phyloP scores from a whole-genome alignment of 768 basidiomycete genomes.

The Hemileccinum impolitum region DNA sequence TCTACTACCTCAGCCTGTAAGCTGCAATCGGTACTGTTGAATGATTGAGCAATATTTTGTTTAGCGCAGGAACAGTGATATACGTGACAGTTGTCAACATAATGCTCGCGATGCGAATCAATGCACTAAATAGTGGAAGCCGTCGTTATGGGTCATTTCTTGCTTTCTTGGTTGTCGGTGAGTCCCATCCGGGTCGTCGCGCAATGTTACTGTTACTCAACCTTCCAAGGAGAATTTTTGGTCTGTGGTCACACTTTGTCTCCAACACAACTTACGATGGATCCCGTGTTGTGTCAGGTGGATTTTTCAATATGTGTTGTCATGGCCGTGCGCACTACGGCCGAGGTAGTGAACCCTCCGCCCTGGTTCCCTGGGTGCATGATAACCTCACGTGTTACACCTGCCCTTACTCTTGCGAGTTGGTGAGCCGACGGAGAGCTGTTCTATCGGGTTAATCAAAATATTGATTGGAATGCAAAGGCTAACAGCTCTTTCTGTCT shows the following conservation, averaged over 20 bases:
- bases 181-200: not conserved
- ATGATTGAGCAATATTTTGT: not conserved
- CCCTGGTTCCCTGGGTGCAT: constrained; percentile 15
- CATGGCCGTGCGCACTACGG: constrained; percentile 15
- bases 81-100: constrained; percentile 20
- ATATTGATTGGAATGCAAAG: constrained; percentile 9
- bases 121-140: constrained; percentile 12
- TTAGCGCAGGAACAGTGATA: constrained; percentile 19
- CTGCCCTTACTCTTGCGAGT: constrained; percentile 18
- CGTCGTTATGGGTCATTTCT: constrained; percentile 3
- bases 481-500: constrained; percentile 15
- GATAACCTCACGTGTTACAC: constrained; percentile 4
- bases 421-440: constrained; percentile 10
- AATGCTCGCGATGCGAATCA: constrained; percentile 17
- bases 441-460: not conserved
- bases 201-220: not conserved
- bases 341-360: constrained; percentile 16
- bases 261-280: not conserved
- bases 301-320: constrained; percentile 13
- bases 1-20: constrained; percentile 21
- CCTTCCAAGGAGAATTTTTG: constrained; percentile 14
- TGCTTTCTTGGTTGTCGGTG: constrained; percentile 16
- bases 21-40: not conserved
- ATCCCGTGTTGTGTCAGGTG: constrained; percentile 5
- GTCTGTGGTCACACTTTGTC: constrained; percentile 1